phyloP scores from a whole-genome alignment of 108 stramenopile species.

The Pseudonitzschia delicatissima region DNA sequence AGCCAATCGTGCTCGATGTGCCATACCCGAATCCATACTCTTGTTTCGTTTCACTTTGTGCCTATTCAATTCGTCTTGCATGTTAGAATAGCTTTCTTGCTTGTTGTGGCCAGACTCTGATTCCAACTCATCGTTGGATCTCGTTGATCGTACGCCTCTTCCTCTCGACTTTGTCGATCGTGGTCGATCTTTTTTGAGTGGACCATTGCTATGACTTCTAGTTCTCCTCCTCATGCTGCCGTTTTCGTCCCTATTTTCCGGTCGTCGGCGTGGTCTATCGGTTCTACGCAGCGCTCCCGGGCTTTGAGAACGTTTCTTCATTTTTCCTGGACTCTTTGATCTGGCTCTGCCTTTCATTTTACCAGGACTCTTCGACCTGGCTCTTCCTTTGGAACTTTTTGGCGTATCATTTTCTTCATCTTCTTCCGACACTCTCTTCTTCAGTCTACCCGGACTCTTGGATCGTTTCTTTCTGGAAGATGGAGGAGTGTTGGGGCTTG shows the following conservation, averaged over 20 bases:
- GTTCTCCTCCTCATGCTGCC: neutral
- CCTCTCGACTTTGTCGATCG: conserved; percentile 3
- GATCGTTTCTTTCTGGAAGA: neutral
- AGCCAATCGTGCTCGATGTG: neutral
- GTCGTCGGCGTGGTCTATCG: too few species aligned
- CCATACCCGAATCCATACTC: neutral
- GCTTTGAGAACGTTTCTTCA: conserved; percentile 3
- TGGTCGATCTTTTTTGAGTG: neutral
- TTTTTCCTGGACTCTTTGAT: conserved; percentile 9
- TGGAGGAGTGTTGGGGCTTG: neutral
- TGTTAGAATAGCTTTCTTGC: conserved; percentile 6
- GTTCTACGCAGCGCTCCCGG: neutral
- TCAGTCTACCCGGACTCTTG: conserved; percentile 4
- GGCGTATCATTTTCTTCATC: neutral
- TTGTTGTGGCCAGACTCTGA: neutral
- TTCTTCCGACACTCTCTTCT: conserved; percentile 3
- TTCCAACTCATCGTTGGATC: too few species aligned
- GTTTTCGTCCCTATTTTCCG: neutral
- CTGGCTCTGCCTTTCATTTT: neutral
- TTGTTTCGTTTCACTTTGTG: conserved; percentile 21
- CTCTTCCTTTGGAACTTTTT: neutral
- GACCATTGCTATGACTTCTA: too few species aligned
- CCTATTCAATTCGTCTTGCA: conserved; percentile 7
- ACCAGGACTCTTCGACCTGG: conserved; percentile 6
- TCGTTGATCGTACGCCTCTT: too few species aligned